Conservation (phyloP, 73 alveolate genomes). For the Tetrahymena borealis region DNA sequence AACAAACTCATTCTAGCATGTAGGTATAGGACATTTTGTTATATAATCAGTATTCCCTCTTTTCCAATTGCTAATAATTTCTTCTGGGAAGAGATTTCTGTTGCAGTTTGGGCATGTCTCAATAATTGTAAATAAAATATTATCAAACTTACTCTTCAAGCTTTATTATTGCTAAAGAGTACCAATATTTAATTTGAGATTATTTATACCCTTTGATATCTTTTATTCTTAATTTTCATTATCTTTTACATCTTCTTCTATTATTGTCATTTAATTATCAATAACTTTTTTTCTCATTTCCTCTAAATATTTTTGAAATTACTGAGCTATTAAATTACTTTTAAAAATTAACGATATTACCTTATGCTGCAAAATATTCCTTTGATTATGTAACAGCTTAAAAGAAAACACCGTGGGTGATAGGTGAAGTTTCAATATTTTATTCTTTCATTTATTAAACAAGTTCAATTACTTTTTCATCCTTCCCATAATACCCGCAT, state of each 20-base stretch:
- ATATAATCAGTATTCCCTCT: neutral
- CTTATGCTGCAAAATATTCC: neutral
- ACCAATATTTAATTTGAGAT: neutral
- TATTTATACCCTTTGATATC: neutral
- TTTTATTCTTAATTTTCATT: neutral
- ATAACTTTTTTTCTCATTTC: neutral
- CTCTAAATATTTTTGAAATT: neutral
- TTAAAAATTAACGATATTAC: neutral
- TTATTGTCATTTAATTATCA: neutral
- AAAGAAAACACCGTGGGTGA: slow-evolving; percentile 29
- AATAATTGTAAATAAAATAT: neutral
- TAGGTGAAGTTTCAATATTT: slow-evolving; percentile 37
- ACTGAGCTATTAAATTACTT: too few relatives aligned
- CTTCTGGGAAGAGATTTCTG: slow-evolving; percentile 1
- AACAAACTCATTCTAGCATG: neutral
- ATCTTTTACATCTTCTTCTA: neutral
- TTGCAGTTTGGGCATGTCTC: neutral
- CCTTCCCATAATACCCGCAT: slow-evolving; percentile 27
- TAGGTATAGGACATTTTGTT: neutral
- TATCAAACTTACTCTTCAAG: neutral
- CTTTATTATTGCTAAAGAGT: neutral
- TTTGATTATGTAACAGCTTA: slow-evolving; percentile 21
- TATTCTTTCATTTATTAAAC: slow-evolving; percentile 25
- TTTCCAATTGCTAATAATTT: neutral
- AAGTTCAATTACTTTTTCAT: slow-evolving; percentile 6